phyloP scores from a whole-genome alignment of 495 filamentous ascomycete genomes.

The Acidomyces sp. region DNA sequence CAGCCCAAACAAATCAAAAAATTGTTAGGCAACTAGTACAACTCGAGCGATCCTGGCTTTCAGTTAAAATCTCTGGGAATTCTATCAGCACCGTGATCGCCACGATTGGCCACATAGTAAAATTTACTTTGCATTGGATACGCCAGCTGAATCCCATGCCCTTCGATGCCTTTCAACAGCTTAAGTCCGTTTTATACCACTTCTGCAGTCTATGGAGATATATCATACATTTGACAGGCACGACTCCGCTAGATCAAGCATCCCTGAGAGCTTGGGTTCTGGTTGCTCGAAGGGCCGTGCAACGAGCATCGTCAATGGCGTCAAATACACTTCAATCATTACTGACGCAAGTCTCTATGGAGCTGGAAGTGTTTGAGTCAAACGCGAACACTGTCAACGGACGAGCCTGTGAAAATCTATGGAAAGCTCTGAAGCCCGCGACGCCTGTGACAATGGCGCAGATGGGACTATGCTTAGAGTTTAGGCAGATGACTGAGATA shows the following conservation, averaged over 20 bases:
- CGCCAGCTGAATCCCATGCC: neutral
- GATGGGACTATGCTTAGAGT: slow-evolving; percentile 38
- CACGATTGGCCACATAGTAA: neutral
- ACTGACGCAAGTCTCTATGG: neutral
- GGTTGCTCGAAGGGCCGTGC: neutral
- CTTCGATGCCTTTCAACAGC: too few relatives aligned
- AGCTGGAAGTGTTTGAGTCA: neutral
- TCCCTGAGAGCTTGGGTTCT: neutral
- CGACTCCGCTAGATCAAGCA: neutral
- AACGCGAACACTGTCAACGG: neutral
- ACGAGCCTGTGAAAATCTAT: slow-evolving; percentile 27
- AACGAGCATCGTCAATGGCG: too few relatives aligned
- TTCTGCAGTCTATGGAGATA: neutral
- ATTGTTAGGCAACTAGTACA: slow-evolving; percentile 1
- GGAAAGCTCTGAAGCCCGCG: slow-evolving; percentile 56
- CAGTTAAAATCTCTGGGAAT: neutral
- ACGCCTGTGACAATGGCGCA: slow-evolving; percentile 42
- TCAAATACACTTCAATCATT: neutral
- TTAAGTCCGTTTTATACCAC: neutral
- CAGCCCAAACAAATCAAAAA: neutral
- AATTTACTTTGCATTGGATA: slow-evolving; percentile 1
- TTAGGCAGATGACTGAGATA: slow-evolving; percentile 57
- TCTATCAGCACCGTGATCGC: neutral
- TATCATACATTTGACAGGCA: too few relatives aligned
- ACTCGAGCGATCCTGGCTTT: neutral